Evolutionary conservation across 2,329 filamentous ascomycete genomes (phyloP).

Genomic region (Lomentospora prolificans): DNA sequence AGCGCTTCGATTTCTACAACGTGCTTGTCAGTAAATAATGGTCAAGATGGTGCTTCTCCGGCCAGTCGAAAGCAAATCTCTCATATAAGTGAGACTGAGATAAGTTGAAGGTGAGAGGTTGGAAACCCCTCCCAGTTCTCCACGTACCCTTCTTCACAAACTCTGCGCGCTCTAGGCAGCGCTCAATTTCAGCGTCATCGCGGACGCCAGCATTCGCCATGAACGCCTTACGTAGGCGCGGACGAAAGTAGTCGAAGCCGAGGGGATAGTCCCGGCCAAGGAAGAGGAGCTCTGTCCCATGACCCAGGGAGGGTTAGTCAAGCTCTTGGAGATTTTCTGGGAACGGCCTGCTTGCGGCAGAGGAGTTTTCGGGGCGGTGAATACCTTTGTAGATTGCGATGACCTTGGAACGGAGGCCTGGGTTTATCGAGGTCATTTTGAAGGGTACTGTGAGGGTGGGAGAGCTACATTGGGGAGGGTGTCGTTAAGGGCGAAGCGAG

Average conservation of each 20-base stretch:
- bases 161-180: constrained; percentile 67
- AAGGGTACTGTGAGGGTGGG: constrained; percentile 5
- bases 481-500: neutral
- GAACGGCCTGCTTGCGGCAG: too few relatives aligned
- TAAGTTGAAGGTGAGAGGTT: neutral
- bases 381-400: constrained; percentile 82
- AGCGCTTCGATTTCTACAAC: constrained; percentile 75
- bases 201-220: constrained; percentile 59
- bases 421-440: constrained; percentile 26
- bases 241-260: constrained; percentile 71
- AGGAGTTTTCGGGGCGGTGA: neutral
- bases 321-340: too few relatives aligned
- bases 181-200: constrained; percentile 65
- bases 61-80: too few relatives aligned
- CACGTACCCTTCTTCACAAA: constrained; percentile 82
- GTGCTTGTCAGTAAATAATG: too few relatives aligned
- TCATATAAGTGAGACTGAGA: too few relatives aligned
- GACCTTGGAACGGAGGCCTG: constrained; percentile 63
- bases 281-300: constrained; percentile 61
- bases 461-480: neutral
- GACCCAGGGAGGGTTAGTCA: neutral
- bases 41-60: too few relatives aligned
- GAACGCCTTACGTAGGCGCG: constrained; percentile 78
- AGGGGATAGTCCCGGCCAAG: constrained; percentile 80
- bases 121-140: too few relatives aligned